Evolutionary conservation across 2,329 filamentous ascomycete species (phyloP), one percentile per base, ranked within the genome.

Genomic region (Trichocomaceae sp.): DNA sequence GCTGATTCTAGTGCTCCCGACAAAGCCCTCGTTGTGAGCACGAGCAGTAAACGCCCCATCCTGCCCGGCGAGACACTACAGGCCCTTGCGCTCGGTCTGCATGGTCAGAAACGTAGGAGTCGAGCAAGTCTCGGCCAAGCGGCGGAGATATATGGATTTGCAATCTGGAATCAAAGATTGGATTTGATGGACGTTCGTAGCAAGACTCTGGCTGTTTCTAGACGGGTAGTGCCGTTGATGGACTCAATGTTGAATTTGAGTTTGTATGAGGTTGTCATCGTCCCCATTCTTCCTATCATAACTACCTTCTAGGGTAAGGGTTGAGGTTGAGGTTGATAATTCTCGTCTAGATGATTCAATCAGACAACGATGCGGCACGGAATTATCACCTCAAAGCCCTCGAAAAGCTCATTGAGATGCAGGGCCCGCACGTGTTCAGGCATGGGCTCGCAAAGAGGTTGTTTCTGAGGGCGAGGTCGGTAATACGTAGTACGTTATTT

Each of bases 251-350:
- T 49, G 9, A 19, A 49, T 49, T 35, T 49, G 47, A 12, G 15
- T 22, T 15, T 49, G 13, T 49, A 50, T 17, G 48, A 50, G 48
- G 48, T 50, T 12, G n/a, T n/a, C n/a, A n/a, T n/a, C n/a, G n/a
- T n/a, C n/a, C n/a, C n/a, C n/a, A n/a, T n/a, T n/a, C n/a, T n/a
- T n/a, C n/a, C n/a, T n/a, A n/a, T n/a, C n/a, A n/a, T n/a, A n/a
- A n/a, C n/a, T n/a, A n/a, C n/a, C n/a, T n/a, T n/a, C n/a, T n/a
- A n/a, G n/a, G n/a, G n/a, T n/a, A n/a, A n/a, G n/a, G n/a, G n/a
- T n/a, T n/a, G n/a, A n/a, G n/a, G n/a, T n/a, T n/a, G n/a, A n/a
- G n/a, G n/a, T n/a, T n/a, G n/a, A n/a, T n/a, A n/a, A n/a, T n/a
- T n/a, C n/a, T n/a, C 1, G 45, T 10, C 15, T 19, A 50, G 48